phyloP scores from a whole-genome alignment of 139 green algal genomes.

The Zygnema cylindricum region DNA sequence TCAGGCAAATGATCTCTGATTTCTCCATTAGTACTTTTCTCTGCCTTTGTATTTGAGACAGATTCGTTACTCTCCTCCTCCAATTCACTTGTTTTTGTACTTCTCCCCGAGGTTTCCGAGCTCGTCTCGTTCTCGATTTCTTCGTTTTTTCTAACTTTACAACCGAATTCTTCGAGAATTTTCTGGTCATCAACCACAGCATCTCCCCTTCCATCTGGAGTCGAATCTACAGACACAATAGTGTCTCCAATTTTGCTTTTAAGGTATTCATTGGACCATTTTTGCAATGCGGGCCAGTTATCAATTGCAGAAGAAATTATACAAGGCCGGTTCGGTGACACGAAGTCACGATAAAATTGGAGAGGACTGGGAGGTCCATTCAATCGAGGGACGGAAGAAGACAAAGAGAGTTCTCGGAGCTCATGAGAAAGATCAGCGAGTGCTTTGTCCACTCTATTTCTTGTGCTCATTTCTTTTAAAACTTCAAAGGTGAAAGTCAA shows the following conservation, averaged over 20 bases:
- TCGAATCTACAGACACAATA: conserved; percentile 33
- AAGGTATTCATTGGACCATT: conserved; percentile 44
- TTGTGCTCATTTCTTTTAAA: neutral
- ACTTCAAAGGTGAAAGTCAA: neutral
- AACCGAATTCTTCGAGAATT: neutral
- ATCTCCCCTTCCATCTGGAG: conserved; percentile 41
- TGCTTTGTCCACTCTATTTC: neutral
- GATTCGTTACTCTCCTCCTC: neutral
- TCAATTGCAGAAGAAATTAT: conserved; percentile 39
- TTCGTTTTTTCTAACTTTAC: neutral
- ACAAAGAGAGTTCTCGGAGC: conserved; percentile 16
- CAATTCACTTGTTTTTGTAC: neutral
- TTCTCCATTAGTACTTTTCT: neutral
- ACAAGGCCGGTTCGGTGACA: conserved; percentile 47
- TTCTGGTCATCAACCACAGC: conserved; percentile 5
- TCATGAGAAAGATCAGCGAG: conserved; percentile 17
- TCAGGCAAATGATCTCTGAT: neutral
- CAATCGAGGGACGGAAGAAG: neutral
- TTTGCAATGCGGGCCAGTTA: conserved; percentile 43
- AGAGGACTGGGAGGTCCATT: conserved; percentile 5
- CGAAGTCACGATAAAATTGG: conserved; percentile 50
- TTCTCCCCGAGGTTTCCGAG: no score
- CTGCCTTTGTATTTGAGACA: neutral
- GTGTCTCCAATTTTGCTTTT: neutral
- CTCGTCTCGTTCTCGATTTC: no score